Base-by-base conservation (phyloP, 352 stramenopile genomes). In the Phytophthora crassamura region DNA sequence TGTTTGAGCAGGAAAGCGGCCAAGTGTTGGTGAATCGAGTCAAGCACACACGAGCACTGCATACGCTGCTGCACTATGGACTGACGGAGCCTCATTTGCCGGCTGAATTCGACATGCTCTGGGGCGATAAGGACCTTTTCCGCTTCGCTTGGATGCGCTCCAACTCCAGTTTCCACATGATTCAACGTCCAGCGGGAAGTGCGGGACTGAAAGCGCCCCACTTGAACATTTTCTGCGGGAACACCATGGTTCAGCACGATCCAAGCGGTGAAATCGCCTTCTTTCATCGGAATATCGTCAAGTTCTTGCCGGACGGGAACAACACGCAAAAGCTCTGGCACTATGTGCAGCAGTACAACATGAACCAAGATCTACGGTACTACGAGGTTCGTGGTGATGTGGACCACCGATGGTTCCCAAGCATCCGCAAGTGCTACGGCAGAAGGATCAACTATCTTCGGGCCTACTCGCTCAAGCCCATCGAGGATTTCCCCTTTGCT, bases 51-150 rank as follows among this genome's bases (percentile, higher is more conserved):
- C 40, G 30, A 9, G 84, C 86, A 4, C 32, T 94, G 53, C 75
- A 86, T 35, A 67, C 68, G 1, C 54, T 94, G 39, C 78, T 91
- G 46, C 86, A 86, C 59, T 92, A 90, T 53, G 80, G 59, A 15
- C 56, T 79, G 1, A 69, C 73, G 7, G 57, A 68, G 30, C 77
- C 78, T 0, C 65, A 77, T 30, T 51, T 85, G 1, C 64, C 77
- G 7, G 77, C 85, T 25, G 52, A 72, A 9, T 72, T 93, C 39
- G 54, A 75, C 9, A 69, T 94, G 43, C 73, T 90, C 15, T 93
- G 82, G 82, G 82, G 86, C 2, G 86, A 94, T 59, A 93, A 94
- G 56, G 86, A 94, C 50, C 68, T 94, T 8, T 94, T 93, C 61
- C 82, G 86, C 20, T 80, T 94, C 10, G 86, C 82, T 28, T 94